Conservation (phyloP, 345 rosid species). For the Carallia brachiata region DNA sequence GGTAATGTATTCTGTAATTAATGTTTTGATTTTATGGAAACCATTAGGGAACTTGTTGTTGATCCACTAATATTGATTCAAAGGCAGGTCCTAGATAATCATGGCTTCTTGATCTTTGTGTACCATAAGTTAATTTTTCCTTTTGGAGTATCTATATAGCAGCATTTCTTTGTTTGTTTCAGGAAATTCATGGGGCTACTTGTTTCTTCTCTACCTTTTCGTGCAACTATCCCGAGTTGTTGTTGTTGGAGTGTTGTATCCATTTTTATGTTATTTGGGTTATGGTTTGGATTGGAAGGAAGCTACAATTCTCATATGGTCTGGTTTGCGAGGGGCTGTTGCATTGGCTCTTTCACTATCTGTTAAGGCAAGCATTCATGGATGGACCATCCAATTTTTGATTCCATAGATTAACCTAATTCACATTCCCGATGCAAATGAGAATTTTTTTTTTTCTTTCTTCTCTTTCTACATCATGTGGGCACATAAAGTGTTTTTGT, state of each 20-base stretch:
- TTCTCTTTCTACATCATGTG: no score
- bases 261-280: slow-evolving; percentile 62
- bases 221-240: slow-evolving; percentile 65
- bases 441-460: no score
- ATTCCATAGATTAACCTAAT: not conserved
- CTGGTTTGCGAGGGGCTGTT: slow-evolving; percentile 96
- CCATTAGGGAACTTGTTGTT: no score
- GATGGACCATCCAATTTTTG: not conserved
- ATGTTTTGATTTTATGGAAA: no score
- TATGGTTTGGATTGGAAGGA: slow-evolving; percentile 97
- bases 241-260: slow-evolving; percentile 69
- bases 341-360: slow-evolving; percentile 86
- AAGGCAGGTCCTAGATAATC: not conserved
- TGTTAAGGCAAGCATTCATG: slow-evolving; percentile 63
- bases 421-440: no score
- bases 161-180: slow-evolving; percentile 21
- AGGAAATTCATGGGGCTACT: slow-evolving; percentile 81
- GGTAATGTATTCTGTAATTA: no score
- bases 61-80: not conserved
- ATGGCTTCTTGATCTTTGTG: not conserved
- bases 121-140: not conserved
- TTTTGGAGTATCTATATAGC: not conserved
- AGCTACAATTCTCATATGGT: slow-evolving; percentile 76
- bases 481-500: not conserved
- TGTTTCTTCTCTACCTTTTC: slow-evolving; percentile 65